A percentile compares a stretch with the other conserved stretches of the same genome.
phyloP scores from a whole-genome alignment of 805 yeast species.

The Kazachstania martiniae region DNA sequence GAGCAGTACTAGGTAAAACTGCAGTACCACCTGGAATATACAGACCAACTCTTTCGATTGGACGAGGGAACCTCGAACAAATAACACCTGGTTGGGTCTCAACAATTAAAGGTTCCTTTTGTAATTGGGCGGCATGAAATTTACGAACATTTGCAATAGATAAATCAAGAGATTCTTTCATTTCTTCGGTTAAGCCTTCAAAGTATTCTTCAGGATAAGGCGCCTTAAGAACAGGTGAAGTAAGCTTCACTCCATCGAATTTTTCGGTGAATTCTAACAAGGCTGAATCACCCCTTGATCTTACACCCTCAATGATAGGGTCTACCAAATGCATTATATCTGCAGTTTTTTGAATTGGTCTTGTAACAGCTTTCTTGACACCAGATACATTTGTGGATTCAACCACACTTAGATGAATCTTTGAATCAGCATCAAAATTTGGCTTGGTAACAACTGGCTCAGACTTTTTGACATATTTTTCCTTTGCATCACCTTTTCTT shows the following conservation, averaged over 20 bases:
- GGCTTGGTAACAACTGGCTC: conserved; percentile 11
- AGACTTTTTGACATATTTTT: conserved; percentile 44
- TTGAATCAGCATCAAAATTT: conserved; percentile 11
- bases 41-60: conserved; percentile 89
- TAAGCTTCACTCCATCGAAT: conserved; percentile 74
- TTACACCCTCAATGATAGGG: conserved; percentile 79
- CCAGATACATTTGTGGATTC: conserved; percentile 24
- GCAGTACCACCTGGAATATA: conserved; percentile 99
- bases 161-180: conserved; percentile 78
- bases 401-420: conserved; percentile 19
- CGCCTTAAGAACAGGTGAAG: conserved; percentile 67
- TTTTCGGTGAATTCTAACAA: conserved; percentile 80
- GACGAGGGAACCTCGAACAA: conserved; percentile 91
- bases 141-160: conserved; percentile 80
- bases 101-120: conserved; percentile 59
- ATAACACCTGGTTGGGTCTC: conserved; percentile 91
- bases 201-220: conserved; percentile 78
- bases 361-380: conserved; percentile 54
- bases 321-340: conserved; percentile 87
- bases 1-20: conserved; percentile 91
- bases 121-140: conserved; percentile 91
- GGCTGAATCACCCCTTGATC: conserved; percentile 72
- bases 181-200: conserved; percentile 57
- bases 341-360: conserved; percentile 93
- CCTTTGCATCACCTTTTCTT: conserved; percentile 93